Evolutionary conservation across 2,329 filamentous ascomycete species (phyloP), one percentile per base, ranked within the genome.

Genomic region (Herpomyces periplanetae): DNA sequence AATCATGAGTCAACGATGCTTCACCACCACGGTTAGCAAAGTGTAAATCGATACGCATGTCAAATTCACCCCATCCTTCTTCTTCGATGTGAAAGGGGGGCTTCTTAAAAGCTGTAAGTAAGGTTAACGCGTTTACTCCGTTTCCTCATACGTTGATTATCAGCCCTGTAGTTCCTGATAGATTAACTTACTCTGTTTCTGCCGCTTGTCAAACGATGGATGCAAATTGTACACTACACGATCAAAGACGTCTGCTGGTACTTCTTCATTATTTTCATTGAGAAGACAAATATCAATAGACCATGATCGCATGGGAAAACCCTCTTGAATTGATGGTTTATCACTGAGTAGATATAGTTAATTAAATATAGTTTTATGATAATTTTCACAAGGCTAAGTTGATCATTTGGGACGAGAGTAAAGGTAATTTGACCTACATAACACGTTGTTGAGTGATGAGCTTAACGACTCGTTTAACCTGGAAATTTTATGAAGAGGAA

Each of bases 21-120:
- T 87, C 75, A 22, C 61, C 56, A 22, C 55, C 62, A 47, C 88
- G 88, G 40, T 80, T 69, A 16, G 63, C 65, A 12, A 10, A 5
- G 33, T 59, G 63, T 29, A 84, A 51, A 25, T 65, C 56, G 32
- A 91, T 80, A 18, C 47, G 49, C 58, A 96, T 75, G 36, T 91
- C 80, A 37, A 96, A 96, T 43, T 91, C 80, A 33, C 80, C 80
- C 80, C 80, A 96, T 29, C 80, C 80, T 41, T 88, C 66, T 40
- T 96, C 85, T 26, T 57, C 48, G 39, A 85, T 85, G 27, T 51
- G 51, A 44, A 91, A 96, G 0, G 80, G 80, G 1, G 71, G 55
- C 27, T 64, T 60, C 34, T 59, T 61, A 44, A 87, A 63, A 10
- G 55, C 66, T 80, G 28, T 20, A 7, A 9, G 17, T 12, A 10